A percentile compares a stretch with the other conserved stretches of the same genome.
phyloP scores from a whole-genome alignment of 106 monocot genomes.

The Platanthera guangdongensis region DNA sequence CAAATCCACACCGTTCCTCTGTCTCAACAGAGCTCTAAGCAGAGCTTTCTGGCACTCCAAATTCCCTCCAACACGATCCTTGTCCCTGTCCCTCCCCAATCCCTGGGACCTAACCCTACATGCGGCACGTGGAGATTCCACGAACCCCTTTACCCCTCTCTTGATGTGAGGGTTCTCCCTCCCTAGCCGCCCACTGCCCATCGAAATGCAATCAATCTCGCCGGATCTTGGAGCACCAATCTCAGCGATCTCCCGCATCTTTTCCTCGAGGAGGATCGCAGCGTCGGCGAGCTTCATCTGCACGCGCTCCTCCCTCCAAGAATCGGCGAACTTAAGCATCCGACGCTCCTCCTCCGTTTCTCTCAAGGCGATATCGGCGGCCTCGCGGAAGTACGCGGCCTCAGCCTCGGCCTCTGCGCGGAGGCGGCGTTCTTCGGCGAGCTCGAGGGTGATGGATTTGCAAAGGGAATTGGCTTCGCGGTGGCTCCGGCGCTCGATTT shows the following conservation, averaged over 20 bases:
- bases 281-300: conserved; percentile 53
- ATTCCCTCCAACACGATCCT: conserved; percentile 3
- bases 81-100: conserved; percentile 1
- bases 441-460: conserved; percentile 21
- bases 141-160: conserved; percentile 68
- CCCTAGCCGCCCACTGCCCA: neutral
- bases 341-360: conserved; percentile 35
- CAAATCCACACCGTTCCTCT: no score
- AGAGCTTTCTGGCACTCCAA: conserved; percentile 56
- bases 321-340: conserved; percentile 21
- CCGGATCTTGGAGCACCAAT: neutral
- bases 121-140: conserved; percentile 44
- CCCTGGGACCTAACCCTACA: conserved; percentile 2
- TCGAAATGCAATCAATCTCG: no score
- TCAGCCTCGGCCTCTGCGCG: conserved; percentile 21
- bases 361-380: neutral
- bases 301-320: conserved; percentile 32
- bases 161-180: conserved; percentile 47
- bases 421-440: conserved; percentile 24
- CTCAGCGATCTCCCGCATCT: conserved; percentile 10
- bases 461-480: conserved; percentile 25
- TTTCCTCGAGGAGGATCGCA: conserved; percentile 29
- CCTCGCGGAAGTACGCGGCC: conserved; percentile 2
- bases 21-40: conserved; percentile 26
- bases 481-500: conserved; percentile 36